Evolutionary conservation across 371 early-diverging fungal genomes (phyloP).

Genomic region (Apophysomyces elegans): DNA sequence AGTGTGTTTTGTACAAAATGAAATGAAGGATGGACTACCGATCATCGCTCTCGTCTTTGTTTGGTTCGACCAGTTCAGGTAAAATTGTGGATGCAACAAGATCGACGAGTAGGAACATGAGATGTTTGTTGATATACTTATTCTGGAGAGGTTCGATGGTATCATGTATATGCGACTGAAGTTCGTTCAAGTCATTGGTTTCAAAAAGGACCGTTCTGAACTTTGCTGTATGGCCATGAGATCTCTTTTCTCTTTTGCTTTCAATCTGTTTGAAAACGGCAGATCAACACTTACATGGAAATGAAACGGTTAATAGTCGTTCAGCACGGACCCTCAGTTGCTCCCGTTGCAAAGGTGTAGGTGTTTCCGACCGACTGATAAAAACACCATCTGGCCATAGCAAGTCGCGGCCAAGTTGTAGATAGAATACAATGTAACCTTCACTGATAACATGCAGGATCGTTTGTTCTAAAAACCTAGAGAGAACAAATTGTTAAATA

Average conservation of each 20-base stretch:
- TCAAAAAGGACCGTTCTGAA: constrained; percentile 35
- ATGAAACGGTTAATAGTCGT: constrained; percentile 34
- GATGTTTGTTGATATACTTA: constrained; percentile 51
- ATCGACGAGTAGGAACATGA: constrained; percentile 47
- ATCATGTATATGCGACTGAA: constrained; percentile 46
- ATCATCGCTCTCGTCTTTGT: neutral
- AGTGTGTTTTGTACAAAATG: neutral
- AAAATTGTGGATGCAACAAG: constrained; percentile 41
- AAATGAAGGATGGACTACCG: neutral
- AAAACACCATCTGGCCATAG: constrained; percentile 63
- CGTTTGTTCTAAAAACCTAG: constrained; percentile 59
- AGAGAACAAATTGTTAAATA: neutral
- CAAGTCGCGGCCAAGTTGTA: constrained; percentile 56
- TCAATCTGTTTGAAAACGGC: neutral
- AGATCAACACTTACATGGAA: constrained; percentile 42
- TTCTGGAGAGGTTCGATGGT: constrained; percentile 48
- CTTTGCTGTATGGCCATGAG: neutral
- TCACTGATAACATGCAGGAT: constrained; percentile 63
- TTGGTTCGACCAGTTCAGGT: constrained; percentile 34
- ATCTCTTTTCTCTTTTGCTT: neutral
- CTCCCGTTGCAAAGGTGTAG: constrained; percentile 38
- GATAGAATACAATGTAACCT: constrained; percentile 56
- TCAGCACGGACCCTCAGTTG: constrained; percentile 47
- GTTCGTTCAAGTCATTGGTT: constrained; percentile 39
- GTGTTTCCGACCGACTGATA: constrained; percentile 40